Base-by-base conservation (phyloP, 139 green algal species). In the Microglena sp. region DNA sequence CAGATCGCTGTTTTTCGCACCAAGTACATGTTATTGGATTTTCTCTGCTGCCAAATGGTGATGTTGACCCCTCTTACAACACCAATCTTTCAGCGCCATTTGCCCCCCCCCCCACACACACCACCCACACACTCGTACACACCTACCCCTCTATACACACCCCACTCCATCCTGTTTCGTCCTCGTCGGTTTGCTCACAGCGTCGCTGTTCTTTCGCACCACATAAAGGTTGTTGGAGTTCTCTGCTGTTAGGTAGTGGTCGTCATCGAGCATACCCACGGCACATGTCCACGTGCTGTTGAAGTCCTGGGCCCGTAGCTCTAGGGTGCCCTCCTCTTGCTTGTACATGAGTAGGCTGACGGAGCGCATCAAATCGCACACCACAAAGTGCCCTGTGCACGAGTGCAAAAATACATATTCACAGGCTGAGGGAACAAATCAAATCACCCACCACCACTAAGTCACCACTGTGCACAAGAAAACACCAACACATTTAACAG, bases 331-430 rank as follows among this genome's bases (percentile, higher is more conserved):
- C 45, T 92, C 84, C 63, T 91, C 83, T 31, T 73, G 69, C 55
- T 83, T 77, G 76, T 91, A 94, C 56, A 84, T 33, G 59, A 94
- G 77, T 66, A 99, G 67, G n/a, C 82, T 79, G 28, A 99, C 83
- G 67, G 79, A 92, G 55, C 94, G 92, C 93, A 99, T 99, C 32
- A 99, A 67, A 71, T 99, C 93, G 15, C 93, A 85, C 15, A 97
- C 84, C 22, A 95, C 40, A 33, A 98, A 86, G 71, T n/a, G n/a
- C n/a, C n/a, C 84, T 82, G 78, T n/a, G 36, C 33, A 62, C 55
- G 5, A 62, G 6, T 22, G 43, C 6, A 5, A 35, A 30, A 33
- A 35, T 28, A 59, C 15, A 28, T n/a, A 59, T 59, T n/a, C n/a
- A n/a, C n/a, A n/a, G n/a, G n/a, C n/a, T n/a, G n/a, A n/a, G n/a